Evolutionary conservation across 1,284 basidiomycete genomes (phyloP).

Genomic region (Mycosarcoma mackinlayi): DNA sequence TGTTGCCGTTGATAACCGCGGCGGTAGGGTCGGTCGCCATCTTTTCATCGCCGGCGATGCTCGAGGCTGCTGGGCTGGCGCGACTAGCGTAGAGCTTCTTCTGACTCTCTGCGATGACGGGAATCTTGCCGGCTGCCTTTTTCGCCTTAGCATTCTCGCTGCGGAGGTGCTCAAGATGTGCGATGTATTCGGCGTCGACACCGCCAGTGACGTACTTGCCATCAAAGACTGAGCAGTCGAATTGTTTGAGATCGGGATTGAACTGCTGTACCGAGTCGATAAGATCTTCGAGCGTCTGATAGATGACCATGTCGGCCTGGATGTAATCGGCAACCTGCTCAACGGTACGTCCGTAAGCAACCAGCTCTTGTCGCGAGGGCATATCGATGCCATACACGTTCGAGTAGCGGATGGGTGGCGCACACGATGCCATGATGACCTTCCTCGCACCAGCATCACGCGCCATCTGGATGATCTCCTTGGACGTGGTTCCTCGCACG

Average conservation of each 20-base stretch:
- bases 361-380: conserved; percentile 93
- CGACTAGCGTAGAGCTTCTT: conserved; percentile 48
- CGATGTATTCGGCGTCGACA: conserved; percentile 87
- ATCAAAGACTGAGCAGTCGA: conserved; percentile 98
- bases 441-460: conserved; percentile 98
- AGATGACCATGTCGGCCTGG: conserved; percentile 96
- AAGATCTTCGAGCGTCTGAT: conserved; percentile 93
- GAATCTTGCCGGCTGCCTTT: conserved; percentile 40
- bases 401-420: conserved; percentile 91
- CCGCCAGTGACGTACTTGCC: conserved; percentile 96
- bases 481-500: conserved; percentile 97
- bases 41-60: conserved; percentile 53
- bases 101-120: conserved; percentile 38
- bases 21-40: conserved; percentile 26
- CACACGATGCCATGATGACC: conserved; percentile 95
- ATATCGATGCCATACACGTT: conserved; percentile 99
- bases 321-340: conserved; percentile 84
- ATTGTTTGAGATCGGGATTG: conserved; percentile 81
- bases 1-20: conserved; percentile 6
- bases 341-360: conserved; percentile 84
- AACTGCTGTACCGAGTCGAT: conserved; percentile 86
- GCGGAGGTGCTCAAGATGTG: conserved; percentile 79
- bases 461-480: conserved; percentile 99
- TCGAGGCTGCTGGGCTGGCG: conserved; percentile 32
- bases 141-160: conserved; percentile 82